Evolutionary conservation across 108 stramenopile genomes (phyloP).

Genomic region (Phaeodactylum tricornutum): DNA sequence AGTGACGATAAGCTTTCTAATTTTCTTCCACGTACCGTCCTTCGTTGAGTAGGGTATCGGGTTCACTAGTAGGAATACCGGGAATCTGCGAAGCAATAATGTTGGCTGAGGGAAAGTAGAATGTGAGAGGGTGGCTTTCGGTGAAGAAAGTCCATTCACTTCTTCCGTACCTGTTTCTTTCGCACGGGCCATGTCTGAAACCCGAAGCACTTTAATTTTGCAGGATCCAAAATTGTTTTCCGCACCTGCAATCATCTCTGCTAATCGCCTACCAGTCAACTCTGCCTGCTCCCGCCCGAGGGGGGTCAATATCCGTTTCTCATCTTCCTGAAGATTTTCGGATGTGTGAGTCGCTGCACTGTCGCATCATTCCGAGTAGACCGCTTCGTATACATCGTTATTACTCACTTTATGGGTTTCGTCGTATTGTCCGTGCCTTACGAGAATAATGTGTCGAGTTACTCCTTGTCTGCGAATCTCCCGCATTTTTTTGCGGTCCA

Average conservation of each 20-base stretch:
- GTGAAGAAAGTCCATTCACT: too few relatives aligned
- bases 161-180: too few relatives aligned
- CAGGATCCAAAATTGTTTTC: slow-evolving; percentile 57
- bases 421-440: slow-evolving; percentile 90
- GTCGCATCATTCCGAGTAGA: too few relatives aligned
- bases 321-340: too few relatives aligned
- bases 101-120: slow-evolving; percentile 35
- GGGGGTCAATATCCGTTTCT: slow-evolving; percentile 66
- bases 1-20: too few relatives aligned
- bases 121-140: too few relatives aligned
- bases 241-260: slow-evolving; percentile 46
- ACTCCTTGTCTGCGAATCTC: slow-evolving; percentile 56
- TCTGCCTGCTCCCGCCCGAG: slow-evolving; percentile 81
- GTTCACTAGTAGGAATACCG: slow-evolving; percentile 34
- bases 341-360: too few relatives aligned
- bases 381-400: too few relatives aligned
- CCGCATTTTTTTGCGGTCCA: slow-evolving; percentile 19
- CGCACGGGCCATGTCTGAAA: slow-evolving; percentile 74
- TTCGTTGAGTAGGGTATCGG: slow-evolving; percentile 79
- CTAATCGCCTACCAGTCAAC: slow-evolving; percentile 65
- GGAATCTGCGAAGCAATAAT: slow-evolving; percentile 64
- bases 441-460: slow-evolving; percentile 77
- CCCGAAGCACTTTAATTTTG: slow-evolving; percentile 61
- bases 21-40: too few relatives aligned
- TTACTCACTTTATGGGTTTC: slow-evolving; percentile 49